Conservation (phyloP, 2,329 filamentous ascomycete species). For the Teratosphaeria zuluensis region DNA sequence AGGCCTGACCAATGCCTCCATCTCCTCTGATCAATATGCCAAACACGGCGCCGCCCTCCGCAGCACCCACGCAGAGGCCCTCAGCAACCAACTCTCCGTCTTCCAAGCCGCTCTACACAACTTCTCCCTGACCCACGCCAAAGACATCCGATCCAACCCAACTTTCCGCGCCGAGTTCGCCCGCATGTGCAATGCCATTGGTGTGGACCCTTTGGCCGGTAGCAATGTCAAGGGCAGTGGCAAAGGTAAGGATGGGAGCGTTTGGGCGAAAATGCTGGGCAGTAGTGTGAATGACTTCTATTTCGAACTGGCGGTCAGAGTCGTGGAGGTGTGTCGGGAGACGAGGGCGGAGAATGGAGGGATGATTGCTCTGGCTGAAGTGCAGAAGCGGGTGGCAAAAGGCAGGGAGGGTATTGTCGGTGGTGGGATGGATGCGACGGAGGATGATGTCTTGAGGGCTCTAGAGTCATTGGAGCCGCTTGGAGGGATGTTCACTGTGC, state of each 20-base stretch:
- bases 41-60: slow-evolving; percentile 83
- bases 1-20: slow-evolving; percentile 75
- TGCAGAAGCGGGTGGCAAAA: slow-evolving; percentile 63
- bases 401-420: slow-evolving; percentile 64
- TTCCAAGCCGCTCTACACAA: slow-evolving; percentile 93
- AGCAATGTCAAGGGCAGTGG: slow-evolving; percentile 29
- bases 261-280: slow-evolving; percentile 90
- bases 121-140: slow-evolving; percentile 88
- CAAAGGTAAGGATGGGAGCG: slow-evolving; percentile 50
- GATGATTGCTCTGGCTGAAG: slow-evolving; percentile 73
- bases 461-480: slow-evolving; percentile 80
- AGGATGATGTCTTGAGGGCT: slow-evolving; percentile 86
- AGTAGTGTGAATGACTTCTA: slow-evolving; percentile 96
- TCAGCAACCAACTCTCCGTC: slow-evolving; percentile 87
- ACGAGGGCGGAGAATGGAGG: slow-evolving; percentile 88
- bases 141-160: slow-evolving; percentile 91
- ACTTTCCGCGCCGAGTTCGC: slow-evolving; percentile 94
- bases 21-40: slow-evolving; percentile 82
- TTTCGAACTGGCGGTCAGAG: slow-evolving; percentile 90
- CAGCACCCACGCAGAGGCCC: slow-evolving; percentile 69
- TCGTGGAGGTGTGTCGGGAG: slow-evolving; percentile 83
- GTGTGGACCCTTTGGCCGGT: slow-evolving; percentile 78
- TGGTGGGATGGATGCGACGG: slow-evolving; percentile 64
- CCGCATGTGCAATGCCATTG: slow-evolving; percentile 95
- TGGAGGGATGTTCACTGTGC: slow-evolving; percentile 76